Conservation (phyloP, 1,284 basidiomycete species). For the Agaricales sp. region DNA sequence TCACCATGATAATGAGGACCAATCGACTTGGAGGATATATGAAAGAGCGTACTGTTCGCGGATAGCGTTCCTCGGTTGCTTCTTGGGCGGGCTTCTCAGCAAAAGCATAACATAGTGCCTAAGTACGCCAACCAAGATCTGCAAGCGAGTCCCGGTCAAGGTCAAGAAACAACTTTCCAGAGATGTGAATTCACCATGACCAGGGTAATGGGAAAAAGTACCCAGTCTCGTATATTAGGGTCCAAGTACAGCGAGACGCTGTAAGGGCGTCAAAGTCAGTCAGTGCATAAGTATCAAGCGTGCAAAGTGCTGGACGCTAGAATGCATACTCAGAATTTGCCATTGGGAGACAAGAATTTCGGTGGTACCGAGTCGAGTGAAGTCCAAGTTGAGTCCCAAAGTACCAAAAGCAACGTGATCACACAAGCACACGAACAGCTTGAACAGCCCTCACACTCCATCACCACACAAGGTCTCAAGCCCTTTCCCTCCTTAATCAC, state of each 20-base stretch:
- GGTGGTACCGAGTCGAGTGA: too few relatives aligned
- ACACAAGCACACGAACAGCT: background rate
- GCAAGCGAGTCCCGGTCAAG: constrained; percentile 2
- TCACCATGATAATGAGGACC: background rate
- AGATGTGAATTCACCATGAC: constrained; percentile 66
- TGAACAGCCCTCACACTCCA: background rate
- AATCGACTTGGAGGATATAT: constrained; percentile 7
- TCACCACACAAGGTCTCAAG: constrained; percentile 10
- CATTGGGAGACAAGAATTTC: too few relatives aligned
- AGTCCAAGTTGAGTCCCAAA: background rate
- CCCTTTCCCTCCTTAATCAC: constrained; percentile 8
- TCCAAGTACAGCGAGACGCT: constrained; percentile 81
- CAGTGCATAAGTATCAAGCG: too few relatives aligned
- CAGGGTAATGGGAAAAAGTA: constrained; percentile 93
- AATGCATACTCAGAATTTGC: constrained; percentile 29
- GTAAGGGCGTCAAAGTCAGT: constrained; percentile 6
- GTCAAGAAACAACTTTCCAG: background rate
- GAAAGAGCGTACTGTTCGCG: constrained; percentile 80
- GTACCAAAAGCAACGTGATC: background rate
- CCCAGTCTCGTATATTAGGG: constrained; percentile 90
- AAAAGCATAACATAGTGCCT: constrained; percentile 89
- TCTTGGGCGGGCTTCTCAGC: constrained; percentile 81
- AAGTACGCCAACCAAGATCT: constrained; percentile 92
- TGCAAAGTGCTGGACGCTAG: constrained; percentile 1
- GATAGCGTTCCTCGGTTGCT: constrained; percentile 64